Base-by-base conservation (phyloP, 179 eudicot species). In the Gypsophila paniculata region DNA sequence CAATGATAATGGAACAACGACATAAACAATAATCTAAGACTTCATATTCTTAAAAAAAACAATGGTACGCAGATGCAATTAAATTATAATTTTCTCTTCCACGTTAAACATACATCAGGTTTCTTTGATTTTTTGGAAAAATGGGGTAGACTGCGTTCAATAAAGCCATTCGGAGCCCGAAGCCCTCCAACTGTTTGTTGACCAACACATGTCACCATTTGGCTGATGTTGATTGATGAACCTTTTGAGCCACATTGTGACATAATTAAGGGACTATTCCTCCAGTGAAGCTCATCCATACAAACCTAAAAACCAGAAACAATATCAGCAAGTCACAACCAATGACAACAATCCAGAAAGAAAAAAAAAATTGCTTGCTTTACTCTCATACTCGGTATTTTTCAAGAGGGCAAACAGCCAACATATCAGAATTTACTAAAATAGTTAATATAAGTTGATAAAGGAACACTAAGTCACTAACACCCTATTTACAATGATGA, bases 201-300 rank as follows among this genome's bases (percentile, higher is more conserved):
- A 68, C 98, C 98, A 78, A 93, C 95, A 77, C 96, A 93, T 32
- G 93, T 92, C 79, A 93, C 82, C 98, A 93, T 93, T 84, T 93
- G 98, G 72, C 96, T 86, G 26, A 93, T 93, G 80, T 93, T 93
- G 72, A 87, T 89, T 32, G 91, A 89, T 22, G 96, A 93, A 75
- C 98, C 98, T 82, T 93, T 93, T 26, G 98, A 93, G 46, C 98
- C 98, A 79, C 98, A 93, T 48, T 89, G 92, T 51, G 96, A 89
- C 98, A 90, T 93, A 42, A 93, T 93, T 60, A 89, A 80, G 23
- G 95, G 90, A 76, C 96, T 91, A 68, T 93, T 93, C 80, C 95
- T 87, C 93, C 95, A 90, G 76, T 86, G 89, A 67, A 93, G 82
- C 60, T 78, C 81, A 36, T 78, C 69, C 96, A 84, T 87, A 75